Evolutionary conservation across 2,329 filamentous ascomycete species (phyloP).

Genomic region (Diaporthe ampelina): DNA sequence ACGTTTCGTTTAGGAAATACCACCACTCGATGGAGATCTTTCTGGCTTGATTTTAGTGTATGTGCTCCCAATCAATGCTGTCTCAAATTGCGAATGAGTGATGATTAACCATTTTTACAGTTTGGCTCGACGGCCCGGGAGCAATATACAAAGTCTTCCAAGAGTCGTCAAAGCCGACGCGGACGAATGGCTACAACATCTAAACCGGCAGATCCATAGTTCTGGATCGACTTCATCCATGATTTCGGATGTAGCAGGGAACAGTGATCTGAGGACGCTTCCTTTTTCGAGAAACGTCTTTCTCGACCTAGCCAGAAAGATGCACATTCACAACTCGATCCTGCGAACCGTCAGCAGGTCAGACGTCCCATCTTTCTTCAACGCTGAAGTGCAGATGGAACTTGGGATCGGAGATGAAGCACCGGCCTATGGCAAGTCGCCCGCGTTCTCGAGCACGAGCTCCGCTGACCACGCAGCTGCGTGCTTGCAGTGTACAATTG

Average conservation of each 20-base stretch:
- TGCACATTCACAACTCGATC: constrained; percentile 46
- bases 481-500: constrained; percentile 45
- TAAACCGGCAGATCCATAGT: neutral
- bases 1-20: neutral
- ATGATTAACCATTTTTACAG: neutral
- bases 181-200: neutral
- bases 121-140: neutral
- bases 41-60: constrained; percentile 28
- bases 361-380: constrained; percentile 45
- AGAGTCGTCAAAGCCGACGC: neutral
- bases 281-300: constrained; percentile 44
- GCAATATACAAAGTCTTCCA: neutral
- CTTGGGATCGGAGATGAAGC: neutral
- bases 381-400: constrained; percentile 38
- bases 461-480: neutral
- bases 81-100: neutral
- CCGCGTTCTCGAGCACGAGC: neutral
- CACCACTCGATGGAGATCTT: neutral
- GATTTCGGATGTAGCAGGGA: neutral
- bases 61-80: neutral
- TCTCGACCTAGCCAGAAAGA: constrained; percentile 38
- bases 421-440: constrained; percentile 39
- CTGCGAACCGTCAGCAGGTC: constrained; percentile 44
- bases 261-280: constrained; percentile 41
- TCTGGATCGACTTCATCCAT: neutral